Conservation (phyloP, 305 asterid genomes). For the Withania somnifera region DNA sequence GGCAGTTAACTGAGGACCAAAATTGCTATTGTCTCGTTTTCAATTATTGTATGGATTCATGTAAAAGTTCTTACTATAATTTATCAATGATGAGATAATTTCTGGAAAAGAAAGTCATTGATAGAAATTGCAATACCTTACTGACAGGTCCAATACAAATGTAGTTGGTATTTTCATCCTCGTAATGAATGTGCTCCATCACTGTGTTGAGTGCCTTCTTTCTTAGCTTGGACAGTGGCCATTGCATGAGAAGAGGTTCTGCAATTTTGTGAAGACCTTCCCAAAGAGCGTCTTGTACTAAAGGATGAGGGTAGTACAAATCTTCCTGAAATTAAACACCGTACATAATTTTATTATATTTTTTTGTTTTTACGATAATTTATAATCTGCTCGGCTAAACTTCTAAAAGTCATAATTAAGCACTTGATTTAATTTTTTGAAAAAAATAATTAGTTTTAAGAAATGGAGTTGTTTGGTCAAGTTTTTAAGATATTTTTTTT, state of each 20-base stretch:
- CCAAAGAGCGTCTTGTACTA: slow-evolving; percentile 38
- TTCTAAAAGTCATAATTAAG: neutral
- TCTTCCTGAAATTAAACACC: slow-evolving; percentile 31
- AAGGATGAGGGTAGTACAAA: slow-evolving; percentile 41
- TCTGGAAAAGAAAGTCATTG: neutral
- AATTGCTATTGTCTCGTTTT: neutral
- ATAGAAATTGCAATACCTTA: slow-evolving; percentile 24
- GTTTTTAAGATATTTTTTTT: too few relatives aligned
- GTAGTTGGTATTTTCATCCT: slow-evolving; percentile 41
- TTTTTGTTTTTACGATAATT: neutral
- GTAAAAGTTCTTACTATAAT: neutral
- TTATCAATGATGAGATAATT: neutral
- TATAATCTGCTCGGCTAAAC: neutral
- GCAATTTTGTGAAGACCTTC: slow-evolving; percentile 26
- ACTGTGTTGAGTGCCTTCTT: slow-evolving; percentile 23
- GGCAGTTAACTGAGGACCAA: neutral
- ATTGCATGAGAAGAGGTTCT: slow-evolving; percentile 39
- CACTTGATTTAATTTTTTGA: neutral
- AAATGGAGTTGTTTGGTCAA: neutral
- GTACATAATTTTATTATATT: neutral
- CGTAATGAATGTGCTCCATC: slow-evolving; percentile 30
- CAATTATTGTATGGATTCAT: neutral
- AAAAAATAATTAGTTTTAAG: neutral
- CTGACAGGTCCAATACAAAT: slow-evolving; percentile 42
- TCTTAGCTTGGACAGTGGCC: slow-evolving; percentile 49